phyloP scores from a whole-genome alignment of 495 filamentous ascomycete genomes.

The Talaromyces wortmannii region DNA sequence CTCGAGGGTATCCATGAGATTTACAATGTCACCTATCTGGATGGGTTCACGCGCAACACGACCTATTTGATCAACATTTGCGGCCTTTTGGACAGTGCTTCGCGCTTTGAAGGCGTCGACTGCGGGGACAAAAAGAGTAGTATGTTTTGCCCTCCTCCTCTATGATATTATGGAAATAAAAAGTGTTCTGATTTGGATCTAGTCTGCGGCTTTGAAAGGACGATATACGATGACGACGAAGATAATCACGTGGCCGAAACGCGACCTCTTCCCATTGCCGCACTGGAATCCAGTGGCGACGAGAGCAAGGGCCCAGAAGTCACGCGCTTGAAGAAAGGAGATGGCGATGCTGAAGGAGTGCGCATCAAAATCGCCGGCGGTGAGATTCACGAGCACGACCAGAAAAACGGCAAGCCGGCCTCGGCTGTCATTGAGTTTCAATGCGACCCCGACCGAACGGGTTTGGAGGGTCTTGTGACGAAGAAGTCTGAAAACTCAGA shows the following conservation, averaged over 20 bases:
- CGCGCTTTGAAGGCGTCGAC: slow-evolving; percentile 53
- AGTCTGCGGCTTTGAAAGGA: slow-evolving; percentile 76
- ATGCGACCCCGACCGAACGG: slow-evolving; percentile 63
- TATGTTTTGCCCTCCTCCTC: slow-evolving; percentile 11
- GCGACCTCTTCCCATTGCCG: slow-evolving; percentile 65
- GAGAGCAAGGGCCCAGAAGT: slow-evolving; percentile 52
- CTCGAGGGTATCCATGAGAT: slow-evolving; percentile 76
- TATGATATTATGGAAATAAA: too few relatives aligned
- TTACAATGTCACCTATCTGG: slow-evolving; percentile 44
- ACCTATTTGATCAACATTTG: slow-evolving; percentile 92
- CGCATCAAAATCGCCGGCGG: slow-evolving; percentile 65
- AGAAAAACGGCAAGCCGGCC: slow-evolving; percentile 45
- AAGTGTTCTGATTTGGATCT: neutral
- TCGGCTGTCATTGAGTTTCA: slow-evolving; percentile 76
- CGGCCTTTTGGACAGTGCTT: slow-evolving; percentile 47
- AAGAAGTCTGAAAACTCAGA: slow-evolving; percentile 8
- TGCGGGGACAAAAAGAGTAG: slow-evolving; percentile 49
- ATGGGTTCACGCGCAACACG: slow-evolving; percentile 50
- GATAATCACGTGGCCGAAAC: slow-evolving; percentile 7
- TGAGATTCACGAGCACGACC: slow-evolving; percentile 37
- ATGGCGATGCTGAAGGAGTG: slow-evolving; percentile 61
- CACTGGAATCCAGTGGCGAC: slow-evolving; percentile 42
- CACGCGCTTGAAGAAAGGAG: slow-evolving; percentile 54
- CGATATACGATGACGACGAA: slow-evolving; percentile 13
- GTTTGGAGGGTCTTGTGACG: slow-evolving; percentile 56